Conservation (phyloP, 2,329 filamentous ascomycete genomes). For the Knoxdaviesia capensis region DNA sequence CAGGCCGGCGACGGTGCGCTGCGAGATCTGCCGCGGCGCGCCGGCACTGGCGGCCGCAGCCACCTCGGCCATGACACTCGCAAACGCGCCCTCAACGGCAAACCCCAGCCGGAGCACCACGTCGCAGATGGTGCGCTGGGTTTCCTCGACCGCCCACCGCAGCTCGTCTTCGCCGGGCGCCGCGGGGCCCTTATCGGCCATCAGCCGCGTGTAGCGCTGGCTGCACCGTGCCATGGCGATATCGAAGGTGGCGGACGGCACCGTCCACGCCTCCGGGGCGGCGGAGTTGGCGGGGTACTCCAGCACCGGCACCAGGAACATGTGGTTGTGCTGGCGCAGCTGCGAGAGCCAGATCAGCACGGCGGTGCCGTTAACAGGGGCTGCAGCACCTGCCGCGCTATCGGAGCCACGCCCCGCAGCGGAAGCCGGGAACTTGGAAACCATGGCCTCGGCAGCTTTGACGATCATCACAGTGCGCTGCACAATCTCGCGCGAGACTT, state of each 20-base stretch:
- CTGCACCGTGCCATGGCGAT: conserved; percentile 19
- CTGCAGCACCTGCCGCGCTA: too few species aligned
- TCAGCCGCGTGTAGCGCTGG: conserved; percentile 17
- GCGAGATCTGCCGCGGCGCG: neutral
- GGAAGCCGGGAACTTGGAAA: conserved; percentile 6
- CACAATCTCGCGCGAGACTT: conserved; percentile 20
- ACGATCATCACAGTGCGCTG: conserved; percentile 15
- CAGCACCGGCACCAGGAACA: conserved; percentile 21
- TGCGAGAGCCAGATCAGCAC: conserved; percentile 12
- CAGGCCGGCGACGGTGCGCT: neutral
- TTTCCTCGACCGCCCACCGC: conserved; percentile 18
- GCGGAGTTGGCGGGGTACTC: conserved; percentile 16
- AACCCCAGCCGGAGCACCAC: conserved; percentile 21
- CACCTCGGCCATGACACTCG: too few species aligned
- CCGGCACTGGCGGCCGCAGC: conserved; percentile 7
- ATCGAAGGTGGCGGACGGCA: conserved; percentile 13
- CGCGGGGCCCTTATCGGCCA: conserved; percentile 11
- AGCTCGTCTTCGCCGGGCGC: conserved; percentile 16
- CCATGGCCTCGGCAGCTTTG: conserved; percentile 12
- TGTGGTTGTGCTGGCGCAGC: conserved; percentile 18
- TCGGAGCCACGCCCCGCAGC: too few species aligned
- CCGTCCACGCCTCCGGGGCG: conserved; percentile 11
- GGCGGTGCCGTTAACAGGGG: conserved; percentile 11
- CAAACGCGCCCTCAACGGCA: conserved; percentile 16
- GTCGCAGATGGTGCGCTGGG: conserved; percentile 18